Percentiles rank a stretch among this genome's conserved stretches.
These are phyloP conservation scores for Colletotrichum viniferum DNA, from an alignment of 2,329 filamentous ascomycete genomes.

Conservation along the genomic window DNA sequence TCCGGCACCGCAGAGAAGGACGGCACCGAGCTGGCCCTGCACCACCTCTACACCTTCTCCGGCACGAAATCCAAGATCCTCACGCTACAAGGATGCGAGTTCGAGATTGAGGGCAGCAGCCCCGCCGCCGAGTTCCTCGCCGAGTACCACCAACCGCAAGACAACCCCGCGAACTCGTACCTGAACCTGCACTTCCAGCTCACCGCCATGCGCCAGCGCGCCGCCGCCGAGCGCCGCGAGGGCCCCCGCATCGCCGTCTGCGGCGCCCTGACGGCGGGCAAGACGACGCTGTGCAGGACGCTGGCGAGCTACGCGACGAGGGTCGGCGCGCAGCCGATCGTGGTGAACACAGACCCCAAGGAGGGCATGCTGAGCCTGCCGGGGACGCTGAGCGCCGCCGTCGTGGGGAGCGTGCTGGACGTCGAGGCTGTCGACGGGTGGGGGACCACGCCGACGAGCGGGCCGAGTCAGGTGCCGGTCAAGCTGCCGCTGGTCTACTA, in stretches of 20 bases:
- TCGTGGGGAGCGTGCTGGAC: slow-evolving; percentile 86
- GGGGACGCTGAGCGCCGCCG: slow-evolving; percentile 84
- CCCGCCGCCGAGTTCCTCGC: slow-evolving; percentile 60
- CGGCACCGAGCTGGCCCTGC: slow-evolving; percentile 87
- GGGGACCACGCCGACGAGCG: slow-evolving; percentile 89
- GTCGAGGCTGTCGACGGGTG: slow-evolving; percentile 80
- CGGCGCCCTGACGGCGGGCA: slow-evolving; percentile 79
- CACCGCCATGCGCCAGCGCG: slow-evolving; percentile 70
- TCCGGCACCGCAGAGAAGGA: slow-evolving; percentile 91
- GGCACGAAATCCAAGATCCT: slow-evolving; percentile 87
- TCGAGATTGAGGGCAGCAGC: slow-evolving; percentile 72
- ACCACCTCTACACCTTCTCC: slow-evolving; percentile 79
- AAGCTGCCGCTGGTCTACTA: slow-evolving; percentile 93
- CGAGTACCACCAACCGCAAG: slow-evolving; percentile 70
- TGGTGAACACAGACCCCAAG: slow-evolving; percentile 83
- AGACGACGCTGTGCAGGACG: slow-evolving; percentile 80
- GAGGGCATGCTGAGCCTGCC: slow-evolving; percentile 81
- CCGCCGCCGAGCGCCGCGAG: slow-evolving; percentile 49
- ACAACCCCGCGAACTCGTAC: slow-evolving; percentile 81
- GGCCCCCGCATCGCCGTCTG: slow-evolving; percentile 87
- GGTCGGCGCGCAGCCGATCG: slow-evolving; percentile 74
- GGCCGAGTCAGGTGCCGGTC: slow-evolving; percentile 84
- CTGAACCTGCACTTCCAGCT: slow-evolving; percentile 89
- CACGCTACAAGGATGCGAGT: slow-evolving; percentile 87
- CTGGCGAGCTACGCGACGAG: slow-evolving; percentile 81